These are phyloP conservation scores for Acanthamoeba healyi DNA, from an alignment of 208 protist species.

Conservation along the genomic window DNA sequence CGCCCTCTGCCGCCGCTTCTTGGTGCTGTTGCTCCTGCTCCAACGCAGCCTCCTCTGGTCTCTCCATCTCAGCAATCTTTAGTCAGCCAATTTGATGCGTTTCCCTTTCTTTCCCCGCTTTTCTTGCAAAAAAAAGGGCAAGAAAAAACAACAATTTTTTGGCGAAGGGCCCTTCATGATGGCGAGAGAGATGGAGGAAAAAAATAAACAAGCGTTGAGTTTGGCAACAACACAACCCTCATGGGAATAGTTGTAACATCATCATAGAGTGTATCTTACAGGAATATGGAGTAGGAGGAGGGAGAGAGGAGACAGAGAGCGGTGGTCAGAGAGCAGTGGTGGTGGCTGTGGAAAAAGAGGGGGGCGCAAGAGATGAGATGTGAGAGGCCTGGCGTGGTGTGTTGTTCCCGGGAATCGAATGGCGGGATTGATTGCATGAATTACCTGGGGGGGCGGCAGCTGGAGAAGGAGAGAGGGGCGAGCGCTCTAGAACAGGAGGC, in stretches of 20 bases:
- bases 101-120: no score
- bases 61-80: no score
- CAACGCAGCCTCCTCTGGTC: no score
- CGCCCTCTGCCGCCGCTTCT: background rate
- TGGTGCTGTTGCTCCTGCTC: no score
- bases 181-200: background rate
- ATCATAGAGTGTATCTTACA: conserved; percentile 62
- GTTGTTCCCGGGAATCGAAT: conserved; percentile 13
- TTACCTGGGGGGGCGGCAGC: background rate
- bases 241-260: conserved; percentile 26
- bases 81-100: background rate
- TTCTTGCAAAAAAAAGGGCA: no score
- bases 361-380: background rate
- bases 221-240: conserved; percentile 33
- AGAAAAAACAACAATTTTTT: background rate
- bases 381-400: no score
- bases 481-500: conserved; percentile 75
- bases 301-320: background rate
- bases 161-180: background rate
- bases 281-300: background rate
- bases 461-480: background rate
- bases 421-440: background rate
- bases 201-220: background rate
- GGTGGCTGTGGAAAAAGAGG: background rate
- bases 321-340: no score